Percentiles rank a stretch among this genome's conserved stretches.
Conservation (phyloP, 148 eudicot genomes). For the Cornus suecica region DNA sequence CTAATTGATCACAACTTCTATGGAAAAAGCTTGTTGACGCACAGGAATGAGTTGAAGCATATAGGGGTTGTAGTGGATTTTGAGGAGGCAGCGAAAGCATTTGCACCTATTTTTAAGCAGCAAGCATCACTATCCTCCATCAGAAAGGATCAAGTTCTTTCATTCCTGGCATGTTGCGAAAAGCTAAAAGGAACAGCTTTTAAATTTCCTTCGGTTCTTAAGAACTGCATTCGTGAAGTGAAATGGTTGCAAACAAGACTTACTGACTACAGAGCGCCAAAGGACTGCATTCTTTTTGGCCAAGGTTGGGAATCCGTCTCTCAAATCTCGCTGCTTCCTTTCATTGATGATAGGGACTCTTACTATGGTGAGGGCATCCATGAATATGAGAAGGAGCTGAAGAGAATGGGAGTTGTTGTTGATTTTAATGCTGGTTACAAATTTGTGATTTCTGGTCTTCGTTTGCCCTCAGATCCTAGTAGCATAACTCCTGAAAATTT, state of each 20-base stretch:
- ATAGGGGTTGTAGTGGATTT: slow-evolving; percentile 53
- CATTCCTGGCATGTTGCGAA: slow-evolving; percentile 39
- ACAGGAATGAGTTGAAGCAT: slow-evolving; percentile 29
- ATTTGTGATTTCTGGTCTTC: slow-evolving; percentile 32
- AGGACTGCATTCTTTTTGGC: slow-evolving; percentile 46
- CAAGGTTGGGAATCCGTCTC: slow-evolving; percentile 46
- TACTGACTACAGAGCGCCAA: slow-evolving; percentile 45
- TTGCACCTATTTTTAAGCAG: slow-evolving; percentile 37
- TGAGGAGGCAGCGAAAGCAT: slow-evolving; percentile 35
- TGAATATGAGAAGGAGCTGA: slow-evolving; percentile 36
- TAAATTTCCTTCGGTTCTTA: slow-evolving; percentile 29
- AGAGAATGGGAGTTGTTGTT: slow-evolving; percentile 43
- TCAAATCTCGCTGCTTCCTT: slow-evolving; percentile 50
- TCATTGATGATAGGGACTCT: slow-evolving; percentile 50
- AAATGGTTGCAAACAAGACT: slow-evolving; percentile 60
- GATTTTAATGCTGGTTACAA: slow-evolving; percentile 34
- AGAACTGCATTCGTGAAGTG: slow-evolving; percentile 28
- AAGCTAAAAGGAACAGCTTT: slow-evolving; percentile 15
- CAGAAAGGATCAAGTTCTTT: slow-evolving; percentile 28
- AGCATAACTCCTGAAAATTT: slow-evolving; percentile 35
- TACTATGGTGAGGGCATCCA: slow-evolving; percentile 42
- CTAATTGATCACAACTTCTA: slow-evolving; percentile 46
- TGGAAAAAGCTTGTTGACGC: slow-evolving; percentile 24
- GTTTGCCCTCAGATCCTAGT: slow-evolving; percentile 33
- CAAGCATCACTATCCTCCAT: slow-evolving; percentile 30